Evolutionary conservation across 1,284 basidiomycete genomes (phyloP), one percentile per base, ranked within the genome.

Genomic region (Hortiboletus rubellus): DNA sequence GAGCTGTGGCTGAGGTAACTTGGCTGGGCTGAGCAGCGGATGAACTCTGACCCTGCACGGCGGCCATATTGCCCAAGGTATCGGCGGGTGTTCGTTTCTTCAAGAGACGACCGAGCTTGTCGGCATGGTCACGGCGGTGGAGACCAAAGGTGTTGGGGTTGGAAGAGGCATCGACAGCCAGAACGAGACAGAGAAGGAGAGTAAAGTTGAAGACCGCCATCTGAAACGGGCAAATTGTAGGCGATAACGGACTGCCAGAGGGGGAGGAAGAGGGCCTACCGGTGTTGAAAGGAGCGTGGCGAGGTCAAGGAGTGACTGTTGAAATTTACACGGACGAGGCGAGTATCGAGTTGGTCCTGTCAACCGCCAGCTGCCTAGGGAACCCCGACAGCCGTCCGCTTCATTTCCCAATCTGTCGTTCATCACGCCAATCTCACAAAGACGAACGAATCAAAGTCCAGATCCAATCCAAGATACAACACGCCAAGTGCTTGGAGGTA

Each of bases 131-230:
- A 63, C 82, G 81, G 49, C 77, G 82, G 43, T 73, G 73, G 55
- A 59, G 60, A 46, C 68, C 72, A 61, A 77, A 70, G 54, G 74
- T 68, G 60, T 78, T 76, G 66, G 84, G 83, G 58, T 82, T 76
- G 50, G 77, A 76, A 54, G 65, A 60, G 49, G 70, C 66, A 60
- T 72, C 68, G 64, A 85, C 66, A 55, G 78, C 73, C 67, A 86
- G 72, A 71, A 81, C 71, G 69, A 90, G 70, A 70, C 71, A 81
- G 64, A 82, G 77, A 82, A 89, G 65, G 81, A 91, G 78, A 67
- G 85, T 82, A 77, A 87, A 75, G 63, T 76, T 74, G 67, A 80
- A 66, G 64, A 77, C 67, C 53, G 72, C 60, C 72, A 70, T 73
- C 36, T 56, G 34, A 27, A 17, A 40, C 5, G 31, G 46, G 12